phyloP scores from a whole-genome alignment of 371 early-diverging fungal genomes.

The Rhizopus sp. region DNA sequence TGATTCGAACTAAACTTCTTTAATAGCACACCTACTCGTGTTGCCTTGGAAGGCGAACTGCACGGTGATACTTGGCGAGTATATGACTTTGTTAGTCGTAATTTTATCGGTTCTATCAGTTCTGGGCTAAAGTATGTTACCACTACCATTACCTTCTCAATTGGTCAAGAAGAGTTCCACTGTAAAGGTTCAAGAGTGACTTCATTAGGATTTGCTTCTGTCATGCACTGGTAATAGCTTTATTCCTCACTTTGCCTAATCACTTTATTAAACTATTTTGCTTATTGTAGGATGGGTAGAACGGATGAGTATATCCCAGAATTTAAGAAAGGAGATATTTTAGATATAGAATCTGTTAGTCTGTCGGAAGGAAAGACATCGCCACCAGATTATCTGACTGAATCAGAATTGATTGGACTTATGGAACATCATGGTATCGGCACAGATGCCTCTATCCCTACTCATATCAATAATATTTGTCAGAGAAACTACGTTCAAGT shows the following conservation, averaged over 20 bases:
- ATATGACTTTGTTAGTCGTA: slow-evolving; percentile 64
- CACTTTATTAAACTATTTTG: background rate
- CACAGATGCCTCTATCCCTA: slow-evolving; percentile 80
- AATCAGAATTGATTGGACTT: slow-evolving; percentile 66
- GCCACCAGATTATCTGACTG: slow-evolving; percentile 70
- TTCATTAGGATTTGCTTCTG: slow-evolving; percentile 51
- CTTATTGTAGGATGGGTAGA: slow-evolving; percentile 24
- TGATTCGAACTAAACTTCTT: background rate
- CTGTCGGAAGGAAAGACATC: slow-evolving; percentile 61
- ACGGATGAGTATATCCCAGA: slow-evolving; percentile 54
- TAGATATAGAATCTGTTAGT: slow-evolving; percentile 23
- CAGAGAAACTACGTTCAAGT: slow-evolving; percentile 64
- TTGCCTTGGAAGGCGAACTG: slow-evolving; percentile 53
- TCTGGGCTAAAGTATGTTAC: slow-evolving; percentile 60
- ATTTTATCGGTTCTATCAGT: slow-evolving; percentile 63
- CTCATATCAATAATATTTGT: slow-evolving; percentile 75
- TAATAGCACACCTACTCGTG: slow-evolving; percentile 49
- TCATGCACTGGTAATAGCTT: slow-evolving; percentile 51
- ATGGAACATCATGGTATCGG: slow-evolving; percentile 79
- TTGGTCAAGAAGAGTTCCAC: slow-evolving; percentile 56
- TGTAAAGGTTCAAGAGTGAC: slow-evolving; percentile 41
- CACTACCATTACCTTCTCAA: slow-evolving; percentile 49
- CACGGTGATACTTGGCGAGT: slow-evolving; percentile 56
- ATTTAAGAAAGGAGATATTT: slow-evolving; percentile 39
- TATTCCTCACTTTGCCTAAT: background rate